Percentiles rank a stretch among this genome's conserved stretches.
These are phyloP conservation scores for Daldinia caldariorum DNA, from an alignment of 495 filamentous ascomycete species.

Conservation along the genomic window DNA sequence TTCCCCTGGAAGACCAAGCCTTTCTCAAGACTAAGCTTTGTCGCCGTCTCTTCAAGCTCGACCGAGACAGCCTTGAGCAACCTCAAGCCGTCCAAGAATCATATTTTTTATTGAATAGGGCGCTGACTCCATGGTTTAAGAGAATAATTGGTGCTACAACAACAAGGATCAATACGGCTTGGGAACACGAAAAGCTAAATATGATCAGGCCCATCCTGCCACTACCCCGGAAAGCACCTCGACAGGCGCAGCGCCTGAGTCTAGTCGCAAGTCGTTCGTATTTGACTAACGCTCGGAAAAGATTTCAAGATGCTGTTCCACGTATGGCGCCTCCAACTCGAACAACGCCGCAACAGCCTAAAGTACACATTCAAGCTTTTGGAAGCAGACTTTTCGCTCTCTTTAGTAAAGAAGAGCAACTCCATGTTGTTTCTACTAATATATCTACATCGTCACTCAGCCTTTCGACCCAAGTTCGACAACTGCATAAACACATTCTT, in stretches of 20 bases:
- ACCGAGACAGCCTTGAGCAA: slow-evolving; percentile 48
- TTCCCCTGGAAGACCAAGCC: slow-evolving; percentile 29
- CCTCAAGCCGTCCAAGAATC: slow-evolving; percentile 13
- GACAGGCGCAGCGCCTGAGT: slow-evolving; percentile 44
- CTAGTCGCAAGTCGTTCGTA: slow-evolving; percentile 57
- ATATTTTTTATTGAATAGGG: slow-evolving; percentile 9
- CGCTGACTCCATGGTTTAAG: slow-evolving; percentile 28
- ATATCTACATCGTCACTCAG: background rate
- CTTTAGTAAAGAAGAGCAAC: slow-evolving; percentile 25
- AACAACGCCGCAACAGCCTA: slow-evolving; percentile 7
- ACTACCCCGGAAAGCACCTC: slow-evolving; percentile 51
- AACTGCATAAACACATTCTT: slow-evolving; percentile 51
- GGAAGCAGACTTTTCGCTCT: slow-evolving; percentile 16
- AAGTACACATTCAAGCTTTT: slow-evolving; percentile 18
- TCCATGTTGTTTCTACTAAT: background rate
- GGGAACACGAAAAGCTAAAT: slow-evolving; percentile 39
- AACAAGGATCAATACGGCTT: slow-evolving; percentile 26
- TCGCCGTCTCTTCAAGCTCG: slow-evolving; percentile 68
- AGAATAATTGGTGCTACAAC: slow-evolving; percentile 19
- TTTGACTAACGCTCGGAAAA: slow-evolving; percentile 35
- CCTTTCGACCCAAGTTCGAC: slow-evolving; percentile 38
- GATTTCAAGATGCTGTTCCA: slow-evolving; percentile 1
- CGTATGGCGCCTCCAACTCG: background rate
- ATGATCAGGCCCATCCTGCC: slow-evolving; percentile 49
- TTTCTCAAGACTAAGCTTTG: slow-evolving; percentile 66